phyloP scores from a whole-genome alignment of 805 yeast genomes.

The Barnettozyma siamensis region DNA sequence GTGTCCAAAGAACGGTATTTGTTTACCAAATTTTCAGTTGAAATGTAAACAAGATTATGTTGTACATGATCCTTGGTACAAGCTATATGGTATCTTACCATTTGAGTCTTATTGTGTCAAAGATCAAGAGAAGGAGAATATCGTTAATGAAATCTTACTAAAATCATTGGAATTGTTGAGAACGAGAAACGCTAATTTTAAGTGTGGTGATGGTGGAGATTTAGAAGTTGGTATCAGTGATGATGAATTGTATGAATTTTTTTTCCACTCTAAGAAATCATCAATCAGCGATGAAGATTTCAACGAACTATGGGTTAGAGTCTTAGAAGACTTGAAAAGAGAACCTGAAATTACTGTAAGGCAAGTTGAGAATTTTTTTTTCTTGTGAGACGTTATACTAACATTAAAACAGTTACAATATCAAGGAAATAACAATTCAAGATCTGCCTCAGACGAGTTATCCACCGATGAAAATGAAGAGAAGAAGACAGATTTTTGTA shows the following conservation, averaged over 20 bases:
- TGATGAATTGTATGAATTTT: conserved; percentile 46
- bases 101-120: conserved; percentile 61
- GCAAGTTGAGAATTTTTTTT: conserved; percentile 43
- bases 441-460: conserved; percentile 32
- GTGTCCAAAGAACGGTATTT: conserved; percentile 80
- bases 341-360: conserved; percentile 74
- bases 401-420: conserved; percentile 19
- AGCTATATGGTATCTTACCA: conserved; percentile 54
- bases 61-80: conserved; percentile 45
- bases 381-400: conserved; percentile 14
- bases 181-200: conserved; percentile 55
- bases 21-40: conserved; percentile 53
- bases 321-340: conserved; percentile 51
- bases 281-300: conserved; percentile 51
- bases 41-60: conserved; percentile 69
- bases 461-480: conserved; percentile 33
- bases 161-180: conserved; percentile 64
- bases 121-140: conserved; percentile 66
- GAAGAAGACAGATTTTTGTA: conserved; percentile 31
- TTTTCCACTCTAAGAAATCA: conserved; percentile 33
- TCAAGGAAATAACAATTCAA: conserved; percentile 34
- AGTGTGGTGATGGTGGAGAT: conserved; percentile 51
- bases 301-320: conserved; percentile 67
- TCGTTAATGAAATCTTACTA: conserved; percentile 57
- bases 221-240: conserved; percentile 45